Conservation (phyloP, 2,329 filamentous ascomycete species). For the Pseudohalonectria lignicola region DNA sequence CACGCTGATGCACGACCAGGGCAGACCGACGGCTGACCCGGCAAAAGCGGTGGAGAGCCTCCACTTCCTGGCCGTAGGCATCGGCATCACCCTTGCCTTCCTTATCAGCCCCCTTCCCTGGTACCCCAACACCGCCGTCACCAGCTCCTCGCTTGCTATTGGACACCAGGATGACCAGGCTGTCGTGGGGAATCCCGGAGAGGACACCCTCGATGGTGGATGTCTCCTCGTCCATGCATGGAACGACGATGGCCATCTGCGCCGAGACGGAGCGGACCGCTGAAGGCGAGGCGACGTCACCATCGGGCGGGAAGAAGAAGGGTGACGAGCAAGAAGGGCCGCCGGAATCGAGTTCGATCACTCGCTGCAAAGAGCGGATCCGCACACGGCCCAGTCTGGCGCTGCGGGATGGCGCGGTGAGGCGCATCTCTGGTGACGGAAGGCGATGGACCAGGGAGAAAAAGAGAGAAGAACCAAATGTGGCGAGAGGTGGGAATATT, state of each 20-base stretch:
- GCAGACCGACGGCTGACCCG: conserved; percentile 8
- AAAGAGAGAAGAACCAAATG: too few relatives aligned
- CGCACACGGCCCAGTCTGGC: neutral
- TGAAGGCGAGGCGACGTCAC: neutral
- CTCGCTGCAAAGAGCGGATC: conserved; percentile 1
- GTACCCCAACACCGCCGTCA: too few relatives aligned
- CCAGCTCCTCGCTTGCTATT: conserved; percentile 14
- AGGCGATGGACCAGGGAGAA: too few relatives aligned
- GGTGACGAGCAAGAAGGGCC: neutral
- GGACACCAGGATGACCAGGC: conserved; percentile 18
- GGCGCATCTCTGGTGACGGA: conserved; percentile 1
- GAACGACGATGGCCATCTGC: conserved; percentile 17
- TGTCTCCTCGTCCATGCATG: conserved; percentile 18
- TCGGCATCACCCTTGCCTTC: conserved; percentile 3
- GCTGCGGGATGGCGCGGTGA: neutral
- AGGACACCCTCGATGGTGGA: conserved; percentile 15
- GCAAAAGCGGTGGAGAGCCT: conserved; percentile 11
- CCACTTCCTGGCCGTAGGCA: conserved; percentile 11
- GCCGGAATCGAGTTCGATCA: conserved; percentile 2
- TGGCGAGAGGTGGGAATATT: too few relatives aligned
- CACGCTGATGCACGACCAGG: conserved; percentile 17
- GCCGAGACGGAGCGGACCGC: neutral
- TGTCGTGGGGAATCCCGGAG: conserved; percentile 15
- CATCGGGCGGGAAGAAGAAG: neutral
- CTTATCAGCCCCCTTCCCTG: too few relatives aligned